Percentiles rank a stretch among this genome's conserved stretches.
Conservation (phyloP, 2,329 filamentous ascomycete genomes). For the Ceratocystis lukuohia region DNA sequence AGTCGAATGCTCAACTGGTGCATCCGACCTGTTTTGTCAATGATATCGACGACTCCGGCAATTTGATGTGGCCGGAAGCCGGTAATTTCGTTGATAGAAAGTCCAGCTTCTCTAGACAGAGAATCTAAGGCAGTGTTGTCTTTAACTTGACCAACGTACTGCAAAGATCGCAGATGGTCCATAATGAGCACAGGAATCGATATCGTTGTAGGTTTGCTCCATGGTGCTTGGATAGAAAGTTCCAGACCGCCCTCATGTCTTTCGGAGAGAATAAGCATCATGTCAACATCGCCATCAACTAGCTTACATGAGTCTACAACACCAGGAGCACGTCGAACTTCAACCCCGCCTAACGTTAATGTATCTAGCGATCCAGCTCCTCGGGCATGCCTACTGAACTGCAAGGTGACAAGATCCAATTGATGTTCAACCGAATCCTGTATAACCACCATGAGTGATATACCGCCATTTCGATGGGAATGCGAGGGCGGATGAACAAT, state of each 20-base stretch:
- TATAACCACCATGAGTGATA: slow-evolving; percentile 52
- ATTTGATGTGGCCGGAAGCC: slow-evolving; percentile 45
- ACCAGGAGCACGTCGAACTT: slow-evolving; percentile 47
- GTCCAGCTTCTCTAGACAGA: slow-evolving; percentile 34
- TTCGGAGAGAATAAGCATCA: slow-evolving; percentile 57
- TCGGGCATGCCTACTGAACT: slow-evolving; percentile 11
- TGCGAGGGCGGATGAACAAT: slow-evolving; percentile 45
- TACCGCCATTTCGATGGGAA: slow-evolving; percentile 39
- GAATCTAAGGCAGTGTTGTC: slow-evolving; percentile 38
- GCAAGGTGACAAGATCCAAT: slow-evolving; percentile 28
- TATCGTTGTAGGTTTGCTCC: slow-evolving; percentile 58
- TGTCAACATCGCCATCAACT: slow-evolving; percentile 50
- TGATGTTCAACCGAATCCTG: slow-evolving; percentile 55
- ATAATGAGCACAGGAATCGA: slow-evolving; percentile 46
- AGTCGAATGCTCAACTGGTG: slow-evolving; percentile 58
- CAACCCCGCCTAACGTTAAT: slow-evolving; percentile 27
- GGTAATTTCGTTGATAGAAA: slow-evolving; percentile 36
- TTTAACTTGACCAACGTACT: slow-evolving; percentile 38
- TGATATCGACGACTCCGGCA: slow-evolving; percentile 50
- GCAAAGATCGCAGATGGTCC: slow-evolving; percentile 46
- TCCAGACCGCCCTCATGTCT: slow-evolving; percentile 50
- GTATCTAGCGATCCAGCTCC: slow-evolving; percentile 5
- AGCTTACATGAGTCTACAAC: slow-evolving; percentile 63
- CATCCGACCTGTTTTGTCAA: slow-evolving; percentile 46
- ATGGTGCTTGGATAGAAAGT: slow-evolving; percentile 61